Percentiles rank a stretch among this genome's conserved stretches.
Evolutionary conservation across 148 eudicot genomes (phyloP).

Genomic region (Agrostemma githago): DNA sequence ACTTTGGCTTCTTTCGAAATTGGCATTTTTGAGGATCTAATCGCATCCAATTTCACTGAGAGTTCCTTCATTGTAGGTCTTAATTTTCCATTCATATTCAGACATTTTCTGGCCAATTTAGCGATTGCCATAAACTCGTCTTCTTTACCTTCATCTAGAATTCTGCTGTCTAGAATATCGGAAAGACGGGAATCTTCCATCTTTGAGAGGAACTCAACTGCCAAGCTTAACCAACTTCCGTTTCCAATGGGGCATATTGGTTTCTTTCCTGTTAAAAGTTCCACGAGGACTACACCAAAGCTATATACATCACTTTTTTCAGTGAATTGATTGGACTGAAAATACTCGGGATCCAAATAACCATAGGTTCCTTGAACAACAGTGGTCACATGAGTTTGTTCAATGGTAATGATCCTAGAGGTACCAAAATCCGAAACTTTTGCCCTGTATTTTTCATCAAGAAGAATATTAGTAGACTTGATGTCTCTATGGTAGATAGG

Average conservation of each 20-base stretch:
- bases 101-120: conserved; percentile 8
- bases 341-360: conserved; percentile 29
- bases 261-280: conserved; percentile 6
- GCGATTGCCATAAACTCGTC: conserved; percentile 12
- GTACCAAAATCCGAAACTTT: conserved; percentile 25
- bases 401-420: conserved; percentile 18
- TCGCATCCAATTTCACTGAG: conserved; percentile 14
- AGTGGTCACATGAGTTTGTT: conserved; percentile 24
- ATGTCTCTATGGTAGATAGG: conserved; percentile 22
- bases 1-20: background rate
- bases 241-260: conserved; percentile 8
- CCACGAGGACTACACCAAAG: conserved; percentile 24
- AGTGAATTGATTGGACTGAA: conserved; percentile 17
- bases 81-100: conserved; percentile 14
- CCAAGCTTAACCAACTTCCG: conserved; percentile 15
- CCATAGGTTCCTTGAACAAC: conserved; percentile 26
- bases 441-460: conserved; percentile 20
- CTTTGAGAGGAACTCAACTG: conserved; percentile 12
- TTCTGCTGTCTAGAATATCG: conserved; percentile 13
- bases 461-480: conserved; percentile 24
- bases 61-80: conserved; percentile 24
- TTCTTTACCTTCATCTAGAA: conserved; percentile 6
- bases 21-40: conserved; percentile 21
- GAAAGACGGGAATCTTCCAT: conserved; percentile 9
- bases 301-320: conserved; percentile 27